Base-by-base conservation (phyloP, 345 rosid species). In the Salix suchowensis region DNA sequence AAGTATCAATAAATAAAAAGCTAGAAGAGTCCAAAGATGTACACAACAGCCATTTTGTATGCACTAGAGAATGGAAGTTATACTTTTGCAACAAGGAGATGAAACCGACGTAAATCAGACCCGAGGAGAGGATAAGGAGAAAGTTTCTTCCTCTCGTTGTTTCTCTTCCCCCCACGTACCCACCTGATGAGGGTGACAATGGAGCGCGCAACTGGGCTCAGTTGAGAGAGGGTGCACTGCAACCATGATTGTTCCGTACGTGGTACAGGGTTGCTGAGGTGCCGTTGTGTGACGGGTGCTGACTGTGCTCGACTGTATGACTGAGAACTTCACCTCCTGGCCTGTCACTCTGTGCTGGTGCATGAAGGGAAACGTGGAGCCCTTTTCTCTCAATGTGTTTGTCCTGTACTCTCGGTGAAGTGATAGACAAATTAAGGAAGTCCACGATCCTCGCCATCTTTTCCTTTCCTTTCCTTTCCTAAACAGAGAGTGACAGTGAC, bases 321-420 rank as follows among this genome's bases (percentile, higher is more conserved):
- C 66, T 23, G 66, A 62, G 30, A 24, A 62, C 34, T 3, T 11
- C 30, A n/a, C 30, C 2, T 4, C 26, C 14, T 23, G 66, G 66
- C 32, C 30, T 62, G 30, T 7, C 30, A 24, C 28, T 62, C 30
- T 62, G 30, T 62, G 36, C 28, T 12, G 37, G 32, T 32, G 42
- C 68, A 65, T 65, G 68, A 16, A 65, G 2, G 40, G 68, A 65
- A 65, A 65, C 68, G 68, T 65, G 68, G 68, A 65, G 34, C 37
- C 68, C 18, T 65, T 30, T 32, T 18, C 34, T 65, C 34, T 30
- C 39, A 14, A 18, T 65, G 32, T 65, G 16, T 16, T 32, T 65
- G n/a, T 65, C 68, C 7, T 36, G 30, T 32, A 4, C 68, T 26
- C 2, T 9, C 0, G 34, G 10, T 13, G 10, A 65, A 36, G 37